These are phyloP conservation scores for Lathyrus tuberosus DNA, from an alignment of 306 rosid genomes.

Conservation along the genomic window DNA sequence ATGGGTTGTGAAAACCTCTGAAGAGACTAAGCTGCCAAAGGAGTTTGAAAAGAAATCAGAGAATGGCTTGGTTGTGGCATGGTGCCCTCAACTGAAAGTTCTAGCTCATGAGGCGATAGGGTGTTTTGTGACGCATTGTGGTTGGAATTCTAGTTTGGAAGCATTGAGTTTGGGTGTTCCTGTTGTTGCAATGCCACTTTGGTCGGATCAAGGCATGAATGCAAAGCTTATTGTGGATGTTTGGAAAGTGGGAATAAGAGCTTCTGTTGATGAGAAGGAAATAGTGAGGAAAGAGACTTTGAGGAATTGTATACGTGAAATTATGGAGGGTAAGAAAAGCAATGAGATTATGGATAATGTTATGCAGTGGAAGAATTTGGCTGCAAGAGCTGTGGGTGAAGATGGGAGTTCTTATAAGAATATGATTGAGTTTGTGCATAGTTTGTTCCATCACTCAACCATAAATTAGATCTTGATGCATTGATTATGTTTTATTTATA, in stretches of 20 bases:
- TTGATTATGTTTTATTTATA: neutral
- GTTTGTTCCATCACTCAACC: neutral
- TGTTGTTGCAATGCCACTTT: slow-evolving; percentile 16
- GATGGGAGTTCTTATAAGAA: slow-evolving; percentile 33
- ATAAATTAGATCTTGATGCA: neutral
- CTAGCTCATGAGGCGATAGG: slow-evolving; percentile 40
- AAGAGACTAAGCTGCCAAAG: slow-evolving; percentile 27
- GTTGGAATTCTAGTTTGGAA: slow-evolving; percentile 33
- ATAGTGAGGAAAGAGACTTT: slow-evolving; percentile 18
- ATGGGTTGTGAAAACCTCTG: slow-evolving; percentile 31
- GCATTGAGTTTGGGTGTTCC: slow-evolving; percentile 40
- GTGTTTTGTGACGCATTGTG: slow-evolving; percentile 44
- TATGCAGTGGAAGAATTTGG: slow-evolving; percentile 16
- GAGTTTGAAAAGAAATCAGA: slow-evolving; percentile 35
- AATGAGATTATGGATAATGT: slow-evolving; percentile 24
- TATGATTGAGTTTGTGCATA: slow-evolving; percentile 1
- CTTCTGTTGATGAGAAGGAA: slow-evolving; percentile 2
- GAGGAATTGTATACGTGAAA: slow-evolving; percentile 13
- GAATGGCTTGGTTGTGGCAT: slow-evolving; percentile 34
- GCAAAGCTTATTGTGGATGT: neutral
- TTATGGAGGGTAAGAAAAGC: slow-evolving; percentile 23
- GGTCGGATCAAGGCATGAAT: neutral
- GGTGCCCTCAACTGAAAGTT: slow-evolving; percentile 36
- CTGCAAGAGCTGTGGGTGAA: slow-evolving; percentile 3
- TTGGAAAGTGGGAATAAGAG: slow-evolving; percentile 10